Evolutionary conservation across 2,329 filamentous ascomycete species (phyloP).

Genomic region (Aspergillus sp.): DNA sequence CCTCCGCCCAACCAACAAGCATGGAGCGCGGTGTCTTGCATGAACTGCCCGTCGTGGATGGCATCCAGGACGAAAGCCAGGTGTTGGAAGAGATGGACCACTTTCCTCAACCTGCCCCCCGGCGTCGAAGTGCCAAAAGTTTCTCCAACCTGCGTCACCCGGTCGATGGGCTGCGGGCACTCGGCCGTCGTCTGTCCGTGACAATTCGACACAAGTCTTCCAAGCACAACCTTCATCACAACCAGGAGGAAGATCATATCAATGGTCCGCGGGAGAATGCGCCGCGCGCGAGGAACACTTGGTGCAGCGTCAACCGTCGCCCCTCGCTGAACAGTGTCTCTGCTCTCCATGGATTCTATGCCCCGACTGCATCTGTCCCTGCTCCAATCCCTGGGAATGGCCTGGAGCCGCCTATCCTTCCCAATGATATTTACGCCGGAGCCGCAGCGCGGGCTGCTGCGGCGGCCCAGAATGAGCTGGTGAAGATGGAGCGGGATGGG

Average conservation of each 20-base stretch:
- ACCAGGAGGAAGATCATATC: conserved; percentile 15
- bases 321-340: conserved; percentile 35
- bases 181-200: conserved; percentile 41
- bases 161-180: conserved; percentile 39
- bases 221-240: conserved; percentile 22
- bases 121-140: conserved; percentile 38
- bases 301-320: conserved; percentile 33
- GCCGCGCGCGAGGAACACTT: conserved; percentile 20
- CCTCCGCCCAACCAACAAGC: conserved; percentile 19
- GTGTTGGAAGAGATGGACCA: conserved; percentile 32
- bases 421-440: conserved; percentile 39
- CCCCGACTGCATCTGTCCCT: conserved; percentile 25
- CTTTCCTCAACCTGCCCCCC: conserved; percentile 29
- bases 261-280: conserved; percentile 14
- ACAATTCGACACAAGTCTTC: conserved; percentile 38
- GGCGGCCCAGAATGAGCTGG: conserved; percentile 48
- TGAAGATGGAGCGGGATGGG: conserved; percentile 29
- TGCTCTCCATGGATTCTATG: conserved; percentile 33
- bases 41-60: conserved; percentile 21
- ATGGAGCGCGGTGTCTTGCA: conserved; percentile 23
- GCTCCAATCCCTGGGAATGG: conserved; percentile 37
- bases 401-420: conserved; percentile 38
- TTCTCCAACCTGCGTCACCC: conserved; percentile 43
- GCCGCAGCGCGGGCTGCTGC: conserved; percentile 48
- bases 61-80: conserved; percentile 20